Evolutionary conservation across 2,329 filamentous ascomycete genomes (phyloP).

Genomic region (Penicillium janthinellum): DNA sequence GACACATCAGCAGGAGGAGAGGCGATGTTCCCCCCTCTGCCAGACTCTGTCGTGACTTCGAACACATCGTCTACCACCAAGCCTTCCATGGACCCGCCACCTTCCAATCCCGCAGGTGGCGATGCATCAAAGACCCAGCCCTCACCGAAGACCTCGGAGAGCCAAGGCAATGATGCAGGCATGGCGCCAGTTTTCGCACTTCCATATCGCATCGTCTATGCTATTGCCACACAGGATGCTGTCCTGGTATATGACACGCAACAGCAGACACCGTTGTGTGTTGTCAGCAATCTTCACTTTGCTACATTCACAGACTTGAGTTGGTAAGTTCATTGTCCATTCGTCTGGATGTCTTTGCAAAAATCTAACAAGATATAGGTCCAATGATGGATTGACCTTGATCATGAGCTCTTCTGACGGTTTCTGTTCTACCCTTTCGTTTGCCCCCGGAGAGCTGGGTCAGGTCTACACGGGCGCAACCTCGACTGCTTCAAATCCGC

Average conservation of each 20-base stretch:
- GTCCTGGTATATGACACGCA: slow-evolving; percentile 96
- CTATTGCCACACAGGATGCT: slow-evolving; percentile 94
- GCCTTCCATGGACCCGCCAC: slow-evolving; percentile 77
- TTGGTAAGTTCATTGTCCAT: slow-evolving; percentile 64
- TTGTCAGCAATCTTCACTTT: slow-evolving; percentile 96
- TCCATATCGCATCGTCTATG: slow-evolving; percentile 92
- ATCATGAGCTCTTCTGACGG: slow-evolving; percentile 98
- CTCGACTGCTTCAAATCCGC: slow-evolving; percentile 34
- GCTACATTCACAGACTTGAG: slow-evolving; percentile 95
- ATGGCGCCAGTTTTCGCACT: slow-evolving; percentile 69
- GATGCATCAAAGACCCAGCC: slow-evolving; percentile 58
- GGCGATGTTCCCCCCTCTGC: slow-evolving; percentile 78
- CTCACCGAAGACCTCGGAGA: slow-evolving; percentile 55
- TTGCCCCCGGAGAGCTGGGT: slow-evolving; percentile 80
- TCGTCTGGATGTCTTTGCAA: neutral
- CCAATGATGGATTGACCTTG: slow-evolving; percentile 73
- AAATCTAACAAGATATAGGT: slow-evolving; percentile 55
- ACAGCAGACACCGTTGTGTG: slow-evolving; percentile 87
- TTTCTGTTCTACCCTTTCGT: slow-evolving; percentile 91
- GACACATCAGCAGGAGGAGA: slow-evolving; percentile 82
- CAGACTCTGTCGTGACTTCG: slow-evolving; percentile 72
- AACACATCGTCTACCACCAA: slow-evolving; percentile 45
- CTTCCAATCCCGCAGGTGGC: slow-evolving; percentile 45
- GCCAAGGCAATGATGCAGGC: slow-evolving; percentile 51
- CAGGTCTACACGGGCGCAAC: slow-evolving; percentile 66